A percentile compares a stretch with the other conserved stretches of the same genome.
These are phyloP conservation scores for Paspalum vaginatum DNA, from an alignment of 176 grass and related monocot genomes.

Conservation along the genomic window DNA sequence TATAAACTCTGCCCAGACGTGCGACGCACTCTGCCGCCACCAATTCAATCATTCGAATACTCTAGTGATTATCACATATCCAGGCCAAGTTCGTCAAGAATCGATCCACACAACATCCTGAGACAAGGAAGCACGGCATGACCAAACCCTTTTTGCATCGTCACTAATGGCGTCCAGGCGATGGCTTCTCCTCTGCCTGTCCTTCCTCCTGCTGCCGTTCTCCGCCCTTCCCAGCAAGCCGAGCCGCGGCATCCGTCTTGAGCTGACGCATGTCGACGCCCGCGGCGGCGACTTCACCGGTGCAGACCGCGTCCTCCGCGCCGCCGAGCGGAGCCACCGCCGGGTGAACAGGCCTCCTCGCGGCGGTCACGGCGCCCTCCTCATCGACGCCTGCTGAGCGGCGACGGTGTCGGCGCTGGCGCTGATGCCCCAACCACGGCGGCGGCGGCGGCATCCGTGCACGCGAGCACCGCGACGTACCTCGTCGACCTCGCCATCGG, in stretches of 20 bases:
- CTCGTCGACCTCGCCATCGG: slow-evolving; percentile 67
- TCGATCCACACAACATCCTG: background rate
- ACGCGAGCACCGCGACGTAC: slow-evolving; percentile 60
- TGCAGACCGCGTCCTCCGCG: slow-evolving; percentile 48
- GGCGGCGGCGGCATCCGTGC: slow-evolving; percentile 18
- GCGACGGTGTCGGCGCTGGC: background rate
- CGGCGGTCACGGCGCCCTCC: background rate
- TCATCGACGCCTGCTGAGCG: background rate
- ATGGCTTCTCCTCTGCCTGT: slow-evolving; percentile 30
- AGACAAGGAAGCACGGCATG: background rate
- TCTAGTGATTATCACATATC: background rate
- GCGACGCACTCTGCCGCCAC: background rate
- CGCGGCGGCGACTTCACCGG: slow-evolving; percentile 14
- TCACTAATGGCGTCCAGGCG: slow-evolving; percentile 19
- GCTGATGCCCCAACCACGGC: background rate
- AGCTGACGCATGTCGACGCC: slow-evolving; percentile 52
- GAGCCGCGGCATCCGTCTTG: slow-evolving; percentile 38
- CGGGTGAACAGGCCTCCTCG: slow-evolving; percentile 45
- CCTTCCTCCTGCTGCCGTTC: slow-evolving; percentile 26
- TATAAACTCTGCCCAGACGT: background rate
- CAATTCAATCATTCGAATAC: slow-evolving; percentile 19
- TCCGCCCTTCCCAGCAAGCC: background rate
- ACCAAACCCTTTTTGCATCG: background rate
- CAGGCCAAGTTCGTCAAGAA: background rate
- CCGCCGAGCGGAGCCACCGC: slow-evolving; percentile 43